Evolutionary conservation across 331 rosid genomes (phyloP).

Genomic region (Spiraea crenata): DNA sequence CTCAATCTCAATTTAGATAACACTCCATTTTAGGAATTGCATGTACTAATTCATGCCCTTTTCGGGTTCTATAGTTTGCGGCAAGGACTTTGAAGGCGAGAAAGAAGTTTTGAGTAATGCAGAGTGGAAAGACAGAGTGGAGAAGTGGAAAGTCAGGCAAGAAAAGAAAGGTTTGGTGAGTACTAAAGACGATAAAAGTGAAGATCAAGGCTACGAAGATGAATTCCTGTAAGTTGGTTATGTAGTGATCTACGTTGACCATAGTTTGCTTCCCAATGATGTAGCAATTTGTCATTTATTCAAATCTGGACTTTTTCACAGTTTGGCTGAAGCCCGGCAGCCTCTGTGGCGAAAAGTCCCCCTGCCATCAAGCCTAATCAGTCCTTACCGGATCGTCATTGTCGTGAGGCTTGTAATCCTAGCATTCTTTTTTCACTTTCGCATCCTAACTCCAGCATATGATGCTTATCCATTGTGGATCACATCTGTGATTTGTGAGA

Average conservation of each 20-base stretch:
- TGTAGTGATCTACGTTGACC: neutral
- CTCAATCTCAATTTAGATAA: neutral
- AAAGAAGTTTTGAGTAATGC: constrained; percentile 36
- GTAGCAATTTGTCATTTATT: neutral
- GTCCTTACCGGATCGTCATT: constrained; percentile 87
- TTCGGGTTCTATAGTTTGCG: constrained; percentile 35
- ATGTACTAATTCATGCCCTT: neutral
- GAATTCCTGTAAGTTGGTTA: constrained; percentile 53
- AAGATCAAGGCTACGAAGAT: constrained; percentile 53
- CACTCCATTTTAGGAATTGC: neutral
- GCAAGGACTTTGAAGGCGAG: constrained; percentile 63
- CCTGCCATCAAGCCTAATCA: constrained; percentile 67
- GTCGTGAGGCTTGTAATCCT: constrained; percentile 60
- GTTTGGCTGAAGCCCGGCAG: constrained; percentile 79
- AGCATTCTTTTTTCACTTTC: constrained; percentile 72
- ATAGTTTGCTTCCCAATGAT: neutral
- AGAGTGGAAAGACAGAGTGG: constrained; percentile 68
- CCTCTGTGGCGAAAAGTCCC: constrained; percentile 85
- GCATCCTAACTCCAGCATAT: constrained; percentile 66
- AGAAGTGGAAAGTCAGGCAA: constrained; percentile 72
- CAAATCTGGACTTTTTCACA: constrained; percentile 17
- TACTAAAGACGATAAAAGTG: constrained; percentile 44
- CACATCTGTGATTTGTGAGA: constrained; percentile 78
- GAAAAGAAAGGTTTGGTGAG: constrained; percentile 58
- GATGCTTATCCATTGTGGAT: constrained; percentile 84